These are phyloP conservation scores for Maudiozyma bulderi DNA, from an alignment of 805 yeast genomes.

Conservation along the genomic window DNA sequence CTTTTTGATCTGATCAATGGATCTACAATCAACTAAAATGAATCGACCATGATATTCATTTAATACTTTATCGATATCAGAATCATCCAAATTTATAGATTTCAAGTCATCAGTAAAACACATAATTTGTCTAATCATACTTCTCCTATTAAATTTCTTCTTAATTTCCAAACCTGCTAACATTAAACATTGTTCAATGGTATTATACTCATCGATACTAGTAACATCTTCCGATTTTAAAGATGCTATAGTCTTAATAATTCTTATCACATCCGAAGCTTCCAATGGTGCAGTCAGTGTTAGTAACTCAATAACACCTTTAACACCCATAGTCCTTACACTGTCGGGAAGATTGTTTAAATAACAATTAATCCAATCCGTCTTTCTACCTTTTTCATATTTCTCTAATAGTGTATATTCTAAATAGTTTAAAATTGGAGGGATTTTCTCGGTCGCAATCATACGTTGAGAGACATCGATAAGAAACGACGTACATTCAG, in stretches of 20 bases:
- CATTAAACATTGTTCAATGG: constrained; percentile 18
- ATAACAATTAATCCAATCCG: constrained; percentile 22
- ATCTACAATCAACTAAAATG: constrained; percentile 17
- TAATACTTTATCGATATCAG: constrained; percentile 16
- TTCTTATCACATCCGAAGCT: constrained; percentile 3
- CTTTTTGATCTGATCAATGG: background rate
- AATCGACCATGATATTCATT: constrained; percentile 16
- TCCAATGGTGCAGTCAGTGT: constrained; percentile 4
- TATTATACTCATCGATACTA: background rate
- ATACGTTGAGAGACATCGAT: constrained; percentile 19
- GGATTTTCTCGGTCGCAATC: constrained; percentile 7
- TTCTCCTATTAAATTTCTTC: constrained; percentile 17
- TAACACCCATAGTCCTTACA: constrained; percentile 14
- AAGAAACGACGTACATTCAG: constrained; percentile 23
- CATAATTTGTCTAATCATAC: constrained; percentile 17
- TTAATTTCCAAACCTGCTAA: constrained; percentile 18
- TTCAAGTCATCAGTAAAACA: constrained; percentile 21
- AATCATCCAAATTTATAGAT: constrained; percentile 17
- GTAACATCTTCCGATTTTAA: constrained; percentile 1
- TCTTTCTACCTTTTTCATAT: constrained; percentile 21
- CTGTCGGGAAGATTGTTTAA: constrained; percentile 12
- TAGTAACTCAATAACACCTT: constrained; percentile 14
- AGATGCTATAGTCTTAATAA: constrained; percentile 6
- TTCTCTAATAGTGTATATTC: constrained; percentile 22
- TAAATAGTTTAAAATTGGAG: constrained; percentile 16